These are phyloP conservation scores for Diplosphaera chodatii DNA, from an alignment of 139 green algal genomes.

Conservation along the genomic window DNA sequence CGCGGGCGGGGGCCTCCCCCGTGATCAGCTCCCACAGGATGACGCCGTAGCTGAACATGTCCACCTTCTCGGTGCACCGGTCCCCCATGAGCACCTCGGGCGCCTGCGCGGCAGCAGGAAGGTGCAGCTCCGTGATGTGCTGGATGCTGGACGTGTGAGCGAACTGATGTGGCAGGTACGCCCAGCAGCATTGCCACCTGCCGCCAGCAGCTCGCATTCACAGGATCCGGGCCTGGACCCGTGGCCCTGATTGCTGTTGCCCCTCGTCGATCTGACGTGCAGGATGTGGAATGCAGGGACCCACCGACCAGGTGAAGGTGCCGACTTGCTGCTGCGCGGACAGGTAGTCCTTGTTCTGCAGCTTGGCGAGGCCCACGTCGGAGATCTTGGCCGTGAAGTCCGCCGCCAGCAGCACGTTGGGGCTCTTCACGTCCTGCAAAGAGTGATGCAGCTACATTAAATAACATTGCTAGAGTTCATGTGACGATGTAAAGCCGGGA, in stretches of 20 bases:
- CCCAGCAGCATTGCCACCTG: too few species aligned
- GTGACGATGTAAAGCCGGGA: too few species aligned
- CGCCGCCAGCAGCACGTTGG: conserved; percentile 15
- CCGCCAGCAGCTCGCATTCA: too few species aligned
- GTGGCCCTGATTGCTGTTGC: too few species aligned
- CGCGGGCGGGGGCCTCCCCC: conserved; percentile 4
- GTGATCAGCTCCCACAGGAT: conserved; percentile 22
- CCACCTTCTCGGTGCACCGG: conserved; percentile 19
- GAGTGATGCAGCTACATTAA: too few species aligned
- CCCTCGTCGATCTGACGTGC: too few species aligned
- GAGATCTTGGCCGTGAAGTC: conserved; percentile 22
- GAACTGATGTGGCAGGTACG: too few species aligned
- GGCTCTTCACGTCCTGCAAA: neutral
- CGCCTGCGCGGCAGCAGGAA: neutral
- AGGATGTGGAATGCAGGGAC: too few species aligned
- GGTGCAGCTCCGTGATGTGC: too few species aligned
- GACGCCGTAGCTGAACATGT: conserved; percentile 17
- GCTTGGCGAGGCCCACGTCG: conserved; percentile 17
- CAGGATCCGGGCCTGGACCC: too few species aligned
- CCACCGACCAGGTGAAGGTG: conserved; percentile 14
- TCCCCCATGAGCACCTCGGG: neutral
- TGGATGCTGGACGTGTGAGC: too few species aligned
- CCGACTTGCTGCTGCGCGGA: conserved; percentile 2
- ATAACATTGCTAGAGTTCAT: too few species aligned
- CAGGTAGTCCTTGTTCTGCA: conserved; percentile 14